Evolutionary conservation across 2,329 filamentous ascomycete species (phyloP), one percentile per base, ranked within the genome.

Genomic region (Xylariaceae sp.): DNA sequence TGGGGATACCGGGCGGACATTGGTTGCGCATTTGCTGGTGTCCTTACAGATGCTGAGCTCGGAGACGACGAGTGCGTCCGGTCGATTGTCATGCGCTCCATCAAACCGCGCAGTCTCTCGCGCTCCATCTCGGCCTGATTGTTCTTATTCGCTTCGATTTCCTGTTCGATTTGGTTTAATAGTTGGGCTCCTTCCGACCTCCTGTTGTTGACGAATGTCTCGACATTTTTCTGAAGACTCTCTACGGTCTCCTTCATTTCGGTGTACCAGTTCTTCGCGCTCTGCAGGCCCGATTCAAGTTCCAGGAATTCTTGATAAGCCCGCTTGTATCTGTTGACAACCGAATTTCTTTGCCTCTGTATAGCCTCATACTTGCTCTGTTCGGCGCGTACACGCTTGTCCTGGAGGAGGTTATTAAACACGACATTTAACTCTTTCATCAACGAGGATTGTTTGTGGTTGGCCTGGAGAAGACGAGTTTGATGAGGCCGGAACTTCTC

Each of bases 1-100:
- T 81, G 77, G 8, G 80, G 79, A 66, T 87, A 88, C 65, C 76
- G 80, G 68, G 71, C 73, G 23, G 23, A 30, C 23, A 30, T 30
- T 30, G 23, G 23, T 30, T 30, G 72, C n/a, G 80, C 74, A 41
- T 78, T 74, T 47, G 76, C 75, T 23, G 74, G 72, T 30, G 23
- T 30, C 13, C 76, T 71, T 50, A 76, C 74, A 55, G 73, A 71
- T 37, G 70, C 66, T 15, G 74, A 67, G 59, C 73, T 71, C 18
- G 74, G 69, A n/a, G 75, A 68, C 45, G 76, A 72, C 13, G 74
- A 72, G 11, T 73, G 71, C 17, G 72, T 75, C 51, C 82, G 78
- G n/a, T 93, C 90, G 76, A 97, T 88, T 1, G 92, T 92, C 86
- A 97, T 93, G 56, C 92, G 86, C 70, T 97, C 92, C 94, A 99